Conservation (phyloP, 2,329 filamentous ascomycete species). For the Diplodia corticola region DNA sequence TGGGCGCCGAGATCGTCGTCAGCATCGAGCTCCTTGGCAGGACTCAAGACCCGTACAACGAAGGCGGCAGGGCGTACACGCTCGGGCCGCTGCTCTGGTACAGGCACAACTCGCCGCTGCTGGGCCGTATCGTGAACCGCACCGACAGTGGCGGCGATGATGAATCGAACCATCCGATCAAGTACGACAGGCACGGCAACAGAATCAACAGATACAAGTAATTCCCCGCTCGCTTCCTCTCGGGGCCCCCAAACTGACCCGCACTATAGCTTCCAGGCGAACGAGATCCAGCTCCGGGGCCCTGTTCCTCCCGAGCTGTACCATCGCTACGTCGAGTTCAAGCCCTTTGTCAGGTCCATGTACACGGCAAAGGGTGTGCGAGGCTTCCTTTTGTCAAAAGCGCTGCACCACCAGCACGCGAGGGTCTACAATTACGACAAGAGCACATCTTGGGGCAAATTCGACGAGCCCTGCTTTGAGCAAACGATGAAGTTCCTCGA, state of each 20-base stretch:
- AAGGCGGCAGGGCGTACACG: slow-evolving; percentile 73
- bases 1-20: slow-evolving; percentile 69
- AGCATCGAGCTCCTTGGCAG: slow-evolving; percentile 77
- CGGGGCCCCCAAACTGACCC: background rate
- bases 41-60: slow-evolving; percentile 57
- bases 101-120: slow-evolving; percentile 85
- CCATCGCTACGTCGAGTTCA: slow-evolving; percentile 91
- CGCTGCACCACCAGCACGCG: slow-evolving; percentile 84
- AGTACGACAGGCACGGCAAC: slow-evolving; percentile 36
- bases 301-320: slow-evolving; percentile 80
- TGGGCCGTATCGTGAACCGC: slow-evolving; percentile 74
- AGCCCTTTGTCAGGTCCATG: slow-evolving; percentile 84
- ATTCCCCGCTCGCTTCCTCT: slow-evolving; percentile 33
- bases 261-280: slow-evolving; percentile 78
- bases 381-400: slow-evolving; percentile 78
- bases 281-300: slow-evolving; percentile 82
- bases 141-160: slow-evolving; percentile 52
- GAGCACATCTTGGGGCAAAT: slow-evolving; percentile 70
- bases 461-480: slow-evolving; percentile 65
- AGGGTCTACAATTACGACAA: slow-evolving; percentile 87
- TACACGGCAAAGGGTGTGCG: slow-evolving; percentile 76
- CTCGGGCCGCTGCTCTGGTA: slow-evolving; percentile 74
- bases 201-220: slow-evolving; percentile 75
- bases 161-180: slow-evolving; percentile 25
- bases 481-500: slow-evolving; percentile 80